Conservation (phyloP, 129 eudicot species). For the Smallanthus sonchifolius region DNA sequence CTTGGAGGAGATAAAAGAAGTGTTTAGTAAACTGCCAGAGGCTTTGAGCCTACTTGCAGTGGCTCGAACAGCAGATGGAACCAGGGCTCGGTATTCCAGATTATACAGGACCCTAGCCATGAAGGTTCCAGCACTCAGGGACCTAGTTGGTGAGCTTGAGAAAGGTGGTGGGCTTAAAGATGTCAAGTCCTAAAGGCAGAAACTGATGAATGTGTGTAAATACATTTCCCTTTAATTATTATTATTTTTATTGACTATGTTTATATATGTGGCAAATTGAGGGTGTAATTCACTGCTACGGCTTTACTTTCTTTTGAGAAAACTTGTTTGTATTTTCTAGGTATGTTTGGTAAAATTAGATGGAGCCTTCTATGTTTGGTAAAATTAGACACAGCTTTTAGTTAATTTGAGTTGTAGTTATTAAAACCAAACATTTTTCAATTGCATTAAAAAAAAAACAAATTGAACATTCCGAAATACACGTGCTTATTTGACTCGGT, state of each 20-base stretch:
- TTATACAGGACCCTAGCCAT: constrained; percentile 89
- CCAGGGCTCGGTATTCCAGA: constrained; percentile 89
- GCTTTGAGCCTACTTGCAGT: constrained; percentile 80
- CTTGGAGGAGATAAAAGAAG: constrained; percentile 75
- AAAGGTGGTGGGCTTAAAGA: constrained; percentile 92
- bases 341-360: neutral
- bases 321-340: neutral
- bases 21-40: constrained; percentile 78
- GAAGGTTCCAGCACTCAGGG: constrained; percentile 97
- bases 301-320: constrained; percentile 9
- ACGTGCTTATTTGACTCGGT: too few species aligned
- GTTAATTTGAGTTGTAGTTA: too few species aligned
- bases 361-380: too few species aligned
- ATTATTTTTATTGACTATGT: constrained; percentile 5
- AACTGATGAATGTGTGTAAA: constrained; percentile 1
- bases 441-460: too few species aligned
- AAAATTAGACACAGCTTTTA: too few species aligned
- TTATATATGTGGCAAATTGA: constrained; percentile 27
- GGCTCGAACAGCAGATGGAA: constrained; percentile 91
- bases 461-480: too few species aligned
- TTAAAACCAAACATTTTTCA: too few species aligned
- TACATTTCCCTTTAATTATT: neutral
- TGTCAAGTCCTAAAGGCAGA: constrained; percentile 43
- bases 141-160: constrained; percentile 92
- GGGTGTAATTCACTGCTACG: constrained; percentile 24